Conservation (phyloP, 176 grass and related monocot genomes). For the Aegilops speltoides region DNA sequence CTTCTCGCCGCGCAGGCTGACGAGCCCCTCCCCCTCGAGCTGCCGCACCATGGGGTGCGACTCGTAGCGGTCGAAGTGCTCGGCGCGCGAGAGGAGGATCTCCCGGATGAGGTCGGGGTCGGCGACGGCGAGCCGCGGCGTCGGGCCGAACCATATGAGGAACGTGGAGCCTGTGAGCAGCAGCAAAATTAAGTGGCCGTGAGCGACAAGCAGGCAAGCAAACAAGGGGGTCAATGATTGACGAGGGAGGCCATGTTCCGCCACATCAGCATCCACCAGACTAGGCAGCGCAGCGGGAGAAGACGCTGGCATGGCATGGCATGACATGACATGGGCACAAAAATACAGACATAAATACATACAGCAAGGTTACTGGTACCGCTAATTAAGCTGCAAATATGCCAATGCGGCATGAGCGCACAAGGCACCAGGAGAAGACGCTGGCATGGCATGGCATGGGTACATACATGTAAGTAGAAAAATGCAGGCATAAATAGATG, state of each 20-base stretch:
- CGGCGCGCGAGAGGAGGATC: conserved; percentile 76
- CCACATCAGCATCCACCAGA: conserved; percentile 44
- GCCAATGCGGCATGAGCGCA: conserved; percentile 25
- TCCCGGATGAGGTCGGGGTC: conserved; percentile 94
- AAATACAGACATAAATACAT: background rate
- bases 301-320: conserved; percentile 6
- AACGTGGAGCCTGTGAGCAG: conserved; percentile 71
- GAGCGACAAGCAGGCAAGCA: background rate
- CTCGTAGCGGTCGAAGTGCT: conserved; percentile 94
- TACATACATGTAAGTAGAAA: background rate
- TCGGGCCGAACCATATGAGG: conserved; percentile 92
- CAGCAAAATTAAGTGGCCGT: conserved; percentile 1
- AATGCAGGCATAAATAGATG: background rate
- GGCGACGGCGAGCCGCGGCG: conserved; percentile 76
- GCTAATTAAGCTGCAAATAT: background rate
- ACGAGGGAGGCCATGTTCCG: conserved; percentile 33
- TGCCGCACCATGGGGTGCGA: conserved; percentile 93
- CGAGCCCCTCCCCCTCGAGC: conserved; percentile 92
- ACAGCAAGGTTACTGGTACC: background rate
- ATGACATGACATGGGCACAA: background rate
- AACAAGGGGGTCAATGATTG: conserved; percentile 34
- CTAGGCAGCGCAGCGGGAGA: background rate
- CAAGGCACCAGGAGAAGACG: conserved; percentile 10
- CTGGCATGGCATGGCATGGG: background rate
- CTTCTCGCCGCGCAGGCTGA: conserved; percentile 91